Percentiles rank a stretch among this genome's conserved stretches.
Evolutionary conservation across 805 yeast species (phyloP).

Genomic region (Metschnikowia kofuensis): DNA sequence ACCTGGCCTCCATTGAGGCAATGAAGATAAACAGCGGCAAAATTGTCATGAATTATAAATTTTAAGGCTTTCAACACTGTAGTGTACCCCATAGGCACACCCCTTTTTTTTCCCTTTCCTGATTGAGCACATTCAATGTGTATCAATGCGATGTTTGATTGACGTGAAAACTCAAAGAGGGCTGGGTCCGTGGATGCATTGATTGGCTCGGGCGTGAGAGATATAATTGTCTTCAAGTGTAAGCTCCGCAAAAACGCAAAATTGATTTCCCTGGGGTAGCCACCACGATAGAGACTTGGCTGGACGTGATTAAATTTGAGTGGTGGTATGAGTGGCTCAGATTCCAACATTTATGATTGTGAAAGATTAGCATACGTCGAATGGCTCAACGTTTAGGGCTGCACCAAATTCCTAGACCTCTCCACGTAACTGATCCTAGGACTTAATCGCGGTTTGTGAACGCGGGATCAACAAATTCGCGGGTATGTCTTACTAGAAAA

Average conservation of each 20-base stretch:
- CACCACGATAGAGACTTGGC: slow-evolving; percentile 73
- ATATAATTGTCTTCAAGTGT: slow-evolving; percentile 65
- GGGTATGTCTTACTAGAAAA: too few species aligned
- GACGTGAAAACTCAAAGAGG: slow-evolving; percentile 50
- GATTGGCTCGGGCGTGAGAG: slow-evolving; percentile 77
- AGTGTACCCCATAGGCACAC: slow-evolving; percentile 72
- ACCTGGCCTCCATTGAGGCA: slow-evolving; percentile 89
- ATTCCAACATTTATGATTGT: slow-evolving; percentile 1
- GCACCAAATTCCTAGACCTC: too few species aligned
- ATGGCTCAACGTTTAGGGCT: too few species aligned
- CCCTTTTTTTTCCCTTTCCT: slow-evolving; percentile 75
- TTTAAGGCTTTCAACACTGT: slow-evolving; percentile 61
- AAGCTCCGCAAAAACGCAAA: slow-evolving; percentile 64
- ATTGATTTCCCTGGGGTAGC: slow-evolving; percentile 79
- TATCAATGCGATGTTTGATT: slow-evolving; percentile 54
- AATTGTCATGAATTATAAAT: slow-evolving; percentile 53
- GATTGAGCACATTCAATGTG: slow-evolving; percentile 67
- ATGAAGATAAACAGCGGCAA: slow-evolving; percentile 76
- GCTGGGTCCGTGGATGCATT: slow-evolving; percentile 49
- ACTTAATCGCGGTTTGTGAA: too few species aligned
- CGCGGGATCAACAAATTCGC: too few species aligned
- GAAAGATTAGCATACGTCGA: too few species aligned
- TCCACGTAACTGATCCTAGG: too few species aligned
- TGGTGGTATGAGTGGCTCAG: slow-evolving; percentile 59
- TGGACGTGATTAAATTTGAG: slow-evolving; percentile 71